Evolutionary conservation across 2,329 filamentous ascomycete genomes (phyloP), one percentile per base, ranked within the genome.

Genomic region (Dryadomyces quercus-mongolicae): DNA sequence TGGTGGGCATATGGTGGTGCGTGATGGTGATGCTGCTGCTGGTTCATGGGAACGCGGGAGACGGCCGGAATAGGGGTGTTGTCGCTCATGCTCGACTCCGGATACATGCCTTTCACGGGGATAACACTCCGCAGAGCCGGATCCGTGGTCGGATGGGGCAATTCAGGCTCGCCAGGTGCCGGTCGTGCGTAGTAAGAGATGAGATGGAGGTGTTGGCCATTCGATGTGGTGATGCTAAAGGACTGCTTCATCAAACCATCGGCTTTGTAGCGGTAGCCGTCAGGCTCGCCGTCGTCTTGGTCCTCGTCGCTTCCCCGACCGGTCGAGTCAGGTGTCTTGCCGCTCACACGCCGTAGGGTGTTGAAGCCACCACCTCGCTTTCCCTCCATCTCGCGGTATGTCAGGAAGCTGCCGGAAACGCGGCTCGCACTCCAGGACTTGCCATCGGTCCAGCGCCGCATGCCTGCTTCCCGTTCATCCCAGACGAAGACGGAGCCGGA

Each of bases 181-280:
- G 88, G 87, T 54, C 91, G 81, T 3, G 90, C 86, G 70, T 91
- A 97, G 72, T 98, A 98, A 63, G 92, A 96, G 71, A 98, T 98
- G 52, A 98, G 79, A 71, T 98, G 93, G 2, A 98, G 82, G 66
- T 97, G 93, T 63, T 96, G 90, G 60, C 89, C 64, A 42, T 78
- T 84, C 1, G 87, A 89, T 1, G 93, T 97, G 21, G 91, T 96
- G 71, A 98, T 97, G 72, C 92, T 97, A 76, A 97, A 98, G 0
- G 93, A 97, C 71, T 98, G 93, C 78, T 98, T 98, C 90, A 97
- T 96, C 4, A 98, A 78, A 0, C 93, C 93, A 64, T 98, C 93
- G 10, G 86, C 88, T 75, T 96, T 98, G 72, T 95, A 95, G 59
- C 89, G 78, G 68, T 95, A 95, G 45, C 90, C 90, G 67, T 95